Evolutionary conservation across 768 basidiomycete species (phyloP), one percentile per base, ranked within the genome.

Genomic region (Sarcodon sp.): DNA sequence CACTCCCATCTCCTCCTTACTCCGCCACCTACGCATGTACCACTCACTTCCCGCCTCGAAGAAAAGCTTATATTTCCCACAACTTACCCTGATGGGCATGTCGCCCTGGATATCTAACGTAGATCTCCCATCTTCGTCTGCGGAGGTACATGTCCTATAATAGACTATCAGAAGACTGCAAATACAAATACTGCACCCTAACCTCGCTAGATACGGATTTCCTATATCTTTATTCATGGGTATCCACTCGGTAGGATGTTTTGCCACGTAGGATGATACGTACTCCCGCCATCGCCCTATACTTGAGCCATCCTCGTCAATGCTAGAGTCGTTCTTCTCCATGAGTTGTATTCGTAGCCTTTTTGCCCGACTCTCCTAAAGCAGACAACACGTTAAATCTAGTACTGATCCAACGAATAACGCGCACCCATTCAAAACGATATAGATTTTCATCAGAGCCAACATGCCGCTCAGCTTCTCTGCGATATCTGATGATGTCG

Each of bases 391-490:
- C 8, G 6, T 7, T 48, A 32, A 33, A 48, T 44, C 56, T 47
- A 52, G 45, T 27, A 43, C 21, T 35, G 27, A 4, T 3, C 15
- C 31, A 35, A 33, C 34, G 43, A 38, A 34, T 18, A 27, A 52
- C 57, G 68, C 77, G 54, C 60, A 87, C 87, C 86, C 85, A 89
- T 70, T 87, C 79, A 13, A 90, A 61, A 49, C 79, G 75, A 61
- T 87, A 87, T 53, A 87, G 61, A 65, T 85, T 78, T 53, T 87
- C 84, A 54, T 87, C 86, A 46, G 74, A 72, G 27, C 80, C 80
- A 48, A 80, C 76, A 55, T 83, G 79, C 44, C 72, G 73, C 61
- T 90, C 87, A 18, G 86, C 87, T 62, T 82, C 82, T 53, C 86
- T 71, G 45, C 87, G 78, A 67, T 89, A 89, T 51, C 79, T 74